Evolutionary conservation across 2,329 filamentous ascomycete species (phyloP).

Genomic region (Clonostachys byssicola): DNA sequence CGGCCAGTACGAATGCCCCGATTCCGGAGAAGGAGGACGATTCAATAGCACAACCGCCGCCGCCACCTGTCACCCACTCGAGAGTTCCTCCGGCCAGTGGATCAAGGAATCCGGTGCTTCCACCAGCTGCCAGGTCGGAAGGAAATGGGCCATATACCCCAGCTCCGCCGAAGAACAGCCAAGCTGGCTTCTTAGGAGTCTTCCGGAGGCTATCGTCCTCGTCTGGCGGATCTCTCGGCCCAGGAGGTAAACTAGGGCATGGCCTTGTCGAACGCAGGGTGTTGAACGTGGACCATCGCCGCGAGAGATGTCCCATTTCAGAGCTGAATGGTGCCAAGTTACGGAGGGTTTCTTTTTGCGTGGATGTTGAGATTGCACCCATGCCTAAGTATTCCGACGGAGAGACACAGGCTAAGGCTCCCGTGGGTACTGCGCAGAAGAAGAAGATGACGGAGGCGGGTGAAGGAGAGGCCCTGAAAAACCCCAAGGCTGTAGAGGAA

Average conservation of each 20-base stretch:
- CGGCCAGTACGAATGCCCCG: constrained; percentile 5
- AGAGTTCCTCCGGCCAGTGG: not conserved
- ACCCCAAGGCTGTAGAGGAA: constrained; percentile 55
- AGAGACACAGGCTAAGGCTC: constrained; percentile 45
- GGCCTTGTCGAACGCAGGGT: constrained; percentile 76
- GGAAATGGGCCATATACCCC: constrained; percentile 67
- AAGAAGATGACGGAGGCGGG: constrained; percentile 63
- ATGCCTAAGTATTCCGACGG: constrained; percentile 72
- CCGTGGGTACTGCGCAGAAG: constrained; percentile 37
- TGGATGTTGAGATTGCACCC: constrained; percentile 94
- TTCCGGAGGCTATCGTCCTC: constrained; percentile 78
- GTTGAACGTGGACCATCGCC: constrained; percentile 77
- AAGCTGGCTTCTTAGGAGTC: constrained; percentile 74
- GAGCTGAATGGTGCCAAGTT: constrained; percentile 80
- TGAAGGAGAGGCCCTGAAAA: constrained; percentile 71
- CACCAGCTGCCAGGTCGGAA: constrained; percentile 48
- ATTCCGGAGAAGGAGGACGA: constrained; percentile 3
- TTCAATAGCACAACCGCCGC: not conserved
- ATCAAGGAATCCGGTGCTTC: constrained; percentile 51
- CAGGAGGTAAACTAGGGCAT: constrained; percentile 35
- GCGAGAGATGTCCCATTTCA: constrained; percentile 73
- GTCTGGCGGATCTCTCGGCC: constrained; percentile 25
- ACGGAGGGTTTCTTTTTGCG: constrained; percentile 87
- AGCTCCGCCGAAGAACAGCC: constrained; percentile 64
- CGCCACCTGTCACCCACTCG: not conserved